phyloP scores from a whole-genome alignment of 2,329 filamentous ascomycete species.

The Trichoderma atrobrunneum region DNA sequence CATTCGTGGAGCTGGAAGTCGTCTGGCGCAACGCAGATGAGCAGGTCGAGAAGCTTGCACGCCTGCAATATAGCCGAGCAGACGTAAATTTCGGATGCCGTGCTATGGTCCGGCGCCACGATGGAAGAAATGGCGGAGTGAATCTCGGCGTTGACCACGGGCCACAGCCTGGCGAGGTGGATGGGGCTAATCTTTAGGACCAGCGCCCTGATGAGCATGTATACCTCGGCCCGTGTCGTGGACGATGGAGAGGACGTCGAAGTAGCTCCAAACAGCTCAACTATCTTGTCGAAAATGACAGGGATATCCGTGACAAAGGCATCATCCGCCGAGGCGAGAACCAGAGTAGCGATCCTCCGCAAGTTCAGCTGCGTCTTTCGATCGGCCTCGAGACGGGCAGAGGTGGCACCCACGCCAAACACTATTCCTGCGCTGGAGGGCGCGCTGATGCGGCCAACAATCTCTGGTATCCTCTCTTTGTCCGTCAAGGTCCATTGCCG shows the following conservation, averaged over 20 bases:
- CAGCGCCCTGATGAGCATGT: conserved; percentile 80
- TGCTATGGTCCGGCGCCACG: conserved; percentile 62
- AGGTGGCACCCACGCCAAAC: conserved; percentile 95
- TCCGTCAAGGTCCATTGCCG: conserved; percentile 82
- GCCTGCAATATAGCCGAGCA: conserved; percentile 79
- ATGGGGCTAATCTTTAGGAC: conserved; percentile 74
- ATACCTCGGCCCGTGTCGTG: conserved; percentile 81
- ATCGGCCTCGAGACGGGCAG: conserved; percentile 91
- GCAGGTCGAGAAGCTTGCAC: conserved; percentile 85
- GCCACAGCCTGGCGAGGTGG: conserved; percentile 84
- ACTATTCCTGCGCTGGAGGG: conserved; percentile 94
- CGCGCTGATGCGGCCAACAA: conserved; percentile 73
- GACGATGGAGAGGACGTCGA: conserved; percentile 89
- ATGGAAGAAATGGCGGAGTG: conserved; percentile 76
- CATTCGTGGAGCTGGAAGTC: conserved; percentile 98
- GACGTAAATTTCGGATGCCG: conserved; percentile 68
- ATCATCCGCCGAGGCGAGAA: conserved; percentile 75
- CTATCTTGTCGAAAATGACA: conserved; percentile 74
- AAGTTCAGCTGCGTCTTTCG: conserved; percentile 88
- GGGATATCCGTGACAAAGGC: conserved; percentile 75
- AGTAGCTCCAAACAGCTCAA: conserved; percentile 81
- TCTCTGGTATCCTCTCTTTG: conserved; percentile 82
- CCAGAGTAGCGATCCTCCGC: conserved; percentile 73
- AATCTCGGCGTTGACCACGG: conserved; percentile 81
- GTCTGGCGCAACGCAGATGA: conserved; percentile 84